Evolutionary conservation across 2,329 filamentous ascomycete genomes (phyloP), one percentile per base, ranked within the genome.

Genomic region (Colletotrichum destructivum): DNA sequence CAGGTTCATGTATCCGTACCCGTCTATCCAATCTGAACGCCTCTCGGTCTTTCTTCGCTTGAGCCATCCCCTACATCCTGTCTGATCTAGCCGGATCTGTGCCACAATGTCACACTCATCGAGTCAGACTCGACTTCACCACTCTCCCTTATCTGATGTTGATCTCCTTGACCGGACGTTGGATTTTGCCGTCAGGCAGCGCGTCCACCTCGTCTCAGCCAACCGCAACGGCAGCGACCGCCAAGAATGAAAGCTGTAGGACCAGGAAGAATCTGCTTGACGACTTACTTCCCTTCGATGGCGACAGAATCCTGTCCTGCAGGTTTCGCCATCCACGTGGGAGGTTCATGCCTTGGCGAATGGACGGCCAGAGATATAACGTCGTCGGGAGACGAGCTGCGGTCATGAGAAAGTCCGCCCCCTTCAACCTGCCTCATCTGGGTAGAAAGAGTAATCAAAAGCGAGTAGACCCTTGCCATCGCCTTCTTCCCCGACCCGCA

Each of bases 241-340:
- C 64, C 64, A 49, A 57, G 64, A 57, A 12, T 23, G 15, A 3
- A 7, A 23, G 31, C 31, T 4, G 3, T 31, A 5, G 12, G 23
- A 2, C 46, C 46, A 42, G 12, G 35, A 16, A 31, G 21, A 21
- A 21, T 12, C 42, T 35, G 46, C 15, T 59, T 69, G 66, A 69
- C 66, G 66, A 69, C 66, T 69, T 69, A 60, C 35, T 16, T 13
- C 54, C 47, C 54, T 35, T 47, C 46, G 35, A 69, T 69, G 38
- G 38, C 66, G 66, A 59, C 52, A 69, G 61, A 60, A 16, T 54
- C 12, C 23, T 44, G n/a, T 21, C 15, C 31, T 26, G 16, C 3
- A 16, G 15, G n/a, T 15, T 40, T 54, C 3, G 35, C 54, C 56
- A 15, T 44, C 46, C 8, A 40, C 15, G n/a, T 60, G 61, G 21